These are phyloP conservation scores for Cicer yamashitae DNA, from an alignment of 306 rosid species.

Conservation along the genomic window DNA sequence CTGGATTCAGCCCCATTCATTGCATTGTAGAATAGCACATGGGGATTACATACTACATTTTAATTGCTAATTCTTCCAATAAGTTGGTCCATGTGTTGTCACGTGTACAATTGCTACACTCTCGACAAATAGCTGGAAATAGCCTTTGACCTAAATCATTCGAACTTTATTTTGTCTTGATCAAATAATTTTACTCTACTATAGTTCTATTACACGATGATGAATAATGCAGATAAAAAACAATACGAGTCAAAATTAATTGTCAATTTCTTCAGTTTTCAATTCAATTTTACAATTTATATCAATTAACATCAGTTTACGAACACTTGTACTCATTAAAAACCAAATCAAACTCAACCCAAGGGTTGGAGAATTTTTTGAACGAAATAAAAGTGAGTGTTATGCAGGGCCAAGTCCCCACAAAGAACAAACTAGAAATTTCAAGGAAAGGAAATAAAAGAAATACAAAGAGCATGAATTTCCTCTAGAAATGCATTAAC, in stretches of 20 bases:
- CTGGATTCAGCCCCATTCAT: no score
- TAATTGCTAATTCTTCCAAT: slow-evolving; percentile 36
- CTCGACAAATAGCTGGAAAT: slow-evolving; percentile 23
- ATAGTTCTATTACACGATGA: background rate
- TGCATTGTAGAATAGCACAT: slow-evolving; percentile 36
- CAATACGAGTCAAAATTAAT: background rate
- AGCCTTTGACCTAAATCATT: slow-evolving; percentile 31
- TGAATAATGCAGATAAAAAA: background rate
- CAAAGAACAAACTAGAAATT: background rate
- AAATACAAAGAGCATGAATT: background rate
- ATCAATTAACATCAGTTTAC: background rate
- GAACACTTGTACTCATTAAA: background rate
- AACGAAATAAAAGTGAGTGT: background rate
- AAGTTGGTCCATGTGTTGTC: slow-evolving; percentile 12
- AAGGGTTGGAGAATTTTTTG: background rate
- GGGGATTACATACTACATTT: slow-evolving; percentile 36
- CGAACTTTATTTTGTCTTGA: background rate
- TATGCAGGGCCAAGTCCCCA: background rate
- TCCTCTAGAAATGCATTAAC: slow-evolving; percentile 8
- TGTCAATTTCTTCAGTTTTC: background rate
- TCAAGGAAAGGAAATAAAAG: background rate
- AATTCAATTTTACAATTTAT: background rate
- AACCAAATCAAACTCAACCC: background rate
- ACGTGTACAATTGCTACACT: slow-evolving; percentile 7
- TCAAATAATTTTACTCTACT: background rate